Evolutionary conservation across 2,329 filamentous ascomycete species (phyloP), one percentile per base, ranked within the genome.

Genomic region (Paecilomyces variotii): DNA sequence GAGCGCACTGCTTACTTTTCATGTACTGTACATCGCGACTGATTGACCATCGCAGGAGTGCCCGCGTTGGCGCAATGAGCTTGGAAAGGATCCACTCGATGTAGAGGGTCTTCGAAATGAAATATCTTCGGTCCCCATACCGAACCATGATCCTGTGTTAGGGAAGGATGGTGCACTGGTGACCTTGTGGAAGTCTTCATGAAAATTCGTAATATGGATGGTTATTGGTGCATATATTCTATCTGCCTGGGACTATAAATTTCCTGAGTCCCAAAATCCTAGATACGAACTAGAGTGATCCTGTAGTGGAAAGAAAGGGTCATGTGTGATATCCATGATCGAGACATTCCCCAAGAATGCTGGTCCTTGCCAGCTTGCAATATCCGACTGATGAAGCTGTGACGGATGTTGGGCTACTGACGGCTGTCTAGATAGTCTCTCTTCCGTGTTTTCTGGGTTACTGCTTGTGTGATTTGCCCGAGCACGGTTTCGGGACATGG

Each of bases 291-390:
- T 65, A 10, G 63, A 64, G 11, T 65, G 64, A 53, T 68, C 67
- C 45, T 67, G 67, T n/a, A 68, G 68, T 39, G 68, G 68, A 32
- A 68, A 68, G 49, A 70, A 70, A 5, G 67, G 64, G 53, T 71
- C 68, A 57, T 66, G 64, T 1, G 60, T 65, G 28, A 67, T 56
- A 56, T 70, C 67, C 63, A 70, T 68, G 34, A 66, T 63, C 4
- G 67, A 68, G n/a, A 61, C 39, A 57, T 68, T 66, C 6, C 63
- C 62, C 34, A 62, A 60, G 11, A 68, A 58, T 4, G 61, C 61
- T 28, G 62, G 58, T 4, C 59, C 62, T 19, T 63, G 55, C 60
- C 59, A 65, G 9, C 56, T 59, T 32, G 59, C 49, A 2, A 60
- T 19, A 11, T 64, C 62, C 12, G 60, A 55, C 1, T 59, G 54